Evolutionary conservation across 208 protist genomes (phyloP).

Genomic region (Leishmania turanica): DNA sequence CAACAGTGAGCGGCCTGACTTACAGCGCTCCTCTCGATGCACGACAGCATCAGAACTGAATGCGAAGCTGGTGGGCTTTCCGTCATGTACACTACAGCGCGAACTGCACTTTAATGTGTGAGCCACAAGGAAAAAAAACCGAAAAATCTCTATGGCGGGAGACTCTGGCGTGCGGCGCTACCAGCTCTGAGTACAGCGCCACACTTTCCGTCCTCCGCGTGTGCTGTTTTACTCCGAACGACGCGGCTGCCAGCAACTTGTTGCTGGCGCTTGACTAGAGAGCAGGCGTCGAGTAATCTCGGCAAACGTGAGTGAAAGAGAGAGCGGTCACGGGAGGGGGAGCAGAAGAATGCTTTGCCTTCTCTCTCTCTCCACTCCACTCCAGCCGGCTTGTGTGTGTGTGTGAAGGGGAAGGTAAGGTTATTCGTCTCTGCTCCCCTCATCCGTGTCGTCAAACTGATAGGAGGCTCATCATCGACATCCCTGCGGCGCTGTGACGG

Average conservation of each 20-base stretch:
- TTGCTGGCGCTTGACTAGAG: neutral
- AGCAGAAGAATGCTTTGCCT: neutral
- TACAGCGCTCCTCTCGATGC: neutral
- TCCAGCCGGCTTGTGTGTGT: neutral
- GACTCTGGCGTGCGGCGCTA: neutral
- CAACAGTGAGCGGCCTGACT: neutral
- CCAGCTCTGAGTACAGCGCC: neutral
- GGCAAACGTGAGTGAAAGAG: neutral
- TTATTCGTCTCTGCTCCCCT: too few relatives aligned
- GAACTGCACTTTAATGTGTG: neutral
- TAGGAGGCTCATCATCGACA: neutral
- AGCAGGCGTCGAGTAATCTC: neutral
- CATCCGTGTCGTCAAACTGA: neutral
- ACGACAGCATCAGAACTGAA: neutral
- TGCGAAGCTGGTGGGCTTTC: neutral
- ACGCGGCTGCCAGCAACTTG: neutral
- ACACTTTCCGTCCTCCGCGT: neutral
- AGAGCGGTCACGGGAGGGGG: neutral
- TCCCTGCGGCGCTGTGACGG: neutral
- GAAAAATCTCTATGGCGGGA: neutral
- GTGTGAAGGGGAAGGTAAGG: neutral
- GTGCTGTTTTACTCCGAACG: neutral
- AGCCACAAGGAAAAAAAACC: slow-evolving; percentile 3
- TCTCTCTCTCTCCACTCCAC: neutral
- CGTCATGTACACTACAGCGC: slow-evolving; percentile 12